Evolutionary conservation across 1,284 basidiomycete species (phyloP).

Genomic region (Boletus coffeatus): DNA sequence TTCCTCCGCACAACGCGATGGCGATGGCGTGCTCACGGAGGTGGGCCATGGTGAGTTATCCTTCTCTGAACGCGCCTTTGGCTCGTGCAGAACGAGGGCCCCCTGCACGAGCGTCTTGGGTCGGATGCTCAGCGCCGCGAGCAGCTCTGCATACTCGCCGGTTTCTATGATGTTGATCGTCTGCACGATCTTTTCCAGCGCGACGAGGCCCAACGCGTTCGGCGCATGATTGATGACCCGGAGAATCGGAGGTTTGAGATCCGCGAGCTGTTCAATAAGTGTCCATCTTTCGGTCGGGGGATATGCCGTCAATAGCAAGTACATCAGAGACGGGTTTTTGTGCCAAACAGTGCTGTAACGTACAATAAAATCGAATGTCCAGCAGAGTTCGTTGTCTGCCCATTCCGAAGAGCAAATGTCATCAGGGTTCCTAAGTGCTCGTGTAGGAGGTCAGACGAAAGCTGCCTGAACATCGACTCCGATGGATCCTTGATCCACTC

Average conservation of each 20-base stretch:
- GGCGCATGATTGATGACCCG: constrained; percentile 47
- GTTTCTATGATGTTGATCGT: constrained; percentile 39
- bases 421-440: constrained; percentile 37
- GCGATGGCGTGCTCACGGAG: constrained; percentile 49
- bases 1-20: constrained; percentile 57
- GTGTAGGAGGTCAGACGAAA: constrained; percentile 28
- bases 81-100: constrained; percentile 53
- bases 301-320: constrained; percentile 44
- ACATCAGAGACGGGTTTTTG: constrained; percentile 47
- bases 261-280: constrained; percentile 30
- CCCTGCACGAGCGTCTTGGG: constrained; percentile 49
- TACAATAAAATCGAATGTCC: constrained; percentile 41
- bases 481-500: constrained; percentile 28
- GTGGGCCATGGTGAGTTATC: constrained; percentile 34
- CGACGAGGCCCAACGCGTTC: constrained; percentile 48
- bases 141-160: constrained; percentile 43
- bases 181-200: constrained; percentile 46
- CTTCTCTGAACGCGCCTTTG: constrained; percentile 25
- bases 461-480: constrained; percentile 27
- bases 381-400: constrained; percentile 49
- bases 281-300: constrained; percentile 33
- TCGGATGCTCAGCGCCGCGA: constrained; percentile 46
- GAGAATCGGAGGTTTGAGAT: constrained; percentile 35
- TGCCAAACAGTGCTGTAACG: constrained; percentile 39
- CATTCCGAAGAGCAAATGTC: constrained; percentile 38